These are phyloP conservation scores for Leccinum angustisporum DNA, from an alignment of 1,284 basidiomycete genomes.

Conservation along the genomic window DNA sequence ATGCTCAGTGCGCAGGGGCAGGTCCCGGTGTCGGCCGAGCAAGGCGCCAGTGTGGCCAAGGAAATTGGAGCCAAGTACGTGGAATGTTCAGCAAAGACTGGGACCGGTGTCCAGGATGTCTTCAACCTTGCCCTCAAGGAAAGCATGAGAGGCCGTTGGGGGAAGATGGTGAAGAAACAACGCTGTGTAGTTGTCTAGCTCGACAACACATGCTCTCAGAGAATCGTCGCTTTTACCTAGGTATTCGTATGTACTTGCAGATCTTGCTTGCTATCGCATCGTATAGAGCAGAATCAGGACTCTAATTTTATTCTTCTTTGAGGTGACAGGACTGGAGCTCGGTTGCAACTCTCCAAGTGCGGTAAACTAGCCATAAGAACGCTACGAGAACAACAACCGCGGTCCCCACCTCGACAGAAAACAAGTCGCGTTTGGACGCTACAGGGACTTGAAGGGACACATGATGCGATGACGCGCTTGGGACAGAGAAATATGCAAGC, in stretches of 20 bases:
- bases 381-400: constrained; percentile 20
- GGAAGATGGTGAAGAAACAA: constrained; percentile 69
- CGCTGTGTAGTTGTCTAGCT: constrained; percentile 76
- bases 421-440: constrained; percentile 24
- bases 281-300: constrained; percentile 4
- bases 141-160: constrained; percentile 77
- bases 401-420: constrained; percentile 31
- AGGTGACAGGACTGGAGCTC: constrained; percentile 21
- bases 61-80: constrained; percentile 96
- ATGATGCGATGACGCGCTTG: constrained; percentile 9
- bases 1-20: constrained; percentile 93
- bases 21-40: constrained; percentile 77
- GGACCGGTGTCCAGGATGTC: constrained; percentile 87
- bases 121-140: constrained; percentile 89
- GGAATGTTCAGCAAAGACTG: constrained; percentile 94
- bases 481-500: constrained; percentile 19
- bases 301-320: constrained; percentile 25
- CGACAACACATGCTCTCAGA: constrained; percentile 3
- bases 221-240: constrained; percentile 12
- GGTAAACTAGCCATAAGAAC: constrained; percentile 29
- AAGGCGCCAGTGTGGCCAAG: constrained; percentile 78
- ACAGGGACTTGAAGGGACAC: constrained; percentile 24
- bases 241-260: constrained; percentile 34
- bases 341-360: constrained; percentile 22
- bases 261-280: constrained; percentile 29